Percentiles rank a stretch among this genome's conserved stretches.
phyloP scores from a whole-genome alignment of 371 early-diverging fungal species.

The Smittium culicis region DNA sequence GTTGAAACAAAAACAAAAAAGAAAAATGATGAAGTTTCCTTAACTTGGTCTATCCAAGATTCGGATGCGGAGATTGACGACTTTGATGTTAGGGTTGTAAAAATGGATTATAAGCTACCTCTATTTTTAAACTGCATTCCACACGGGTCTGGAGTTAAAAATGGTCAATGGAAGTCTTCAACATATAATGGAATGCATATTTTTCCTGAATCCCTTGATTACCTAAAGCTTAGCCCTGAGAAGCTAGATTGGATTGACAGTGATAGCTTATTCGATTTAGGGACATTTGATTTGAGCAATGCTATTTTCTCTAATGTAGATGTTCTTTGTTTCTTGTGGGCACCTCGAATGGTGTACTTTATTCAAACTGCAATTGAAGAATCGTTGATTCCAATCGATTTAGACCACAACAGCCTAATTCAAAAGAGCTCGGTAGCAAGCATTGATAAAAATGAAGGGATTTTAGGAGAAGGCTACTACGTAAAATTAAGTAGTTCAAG shows the following conservation, averaged over 20 bases:
- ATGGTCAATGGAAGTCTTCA: background rate
- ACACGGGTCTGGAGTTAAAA: background rate
- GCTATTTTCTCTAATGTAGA: conserved; percentile 25
- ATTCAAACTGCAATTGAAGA: conserved; percentile 11
- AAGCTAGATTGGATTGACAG: conserved; percentile 19
- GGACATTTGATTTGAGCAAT: conserved; percentile 22
- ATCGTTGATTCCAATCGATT: background rate
- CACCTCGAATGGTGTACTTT: conserved; percentile 34
- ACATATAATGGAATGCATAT: conserved; percentile 22
- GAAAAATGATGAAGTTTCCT: conserved; percentile 10
- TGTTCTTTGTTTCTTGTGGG: conserved; percentile 30
- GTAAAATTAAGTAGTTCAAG: background rate
- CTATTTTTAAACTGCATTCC: conserved; percentile 21
- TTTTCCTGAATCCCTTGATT: conserved; percentile 10
- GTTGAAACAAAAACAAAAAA: background rate
- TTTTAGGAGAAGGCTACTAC: background rate
- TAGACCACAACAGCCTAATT: background rate
- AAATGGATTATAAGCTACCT: conserved; percentile 26
- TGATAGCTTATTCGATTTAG: conserved; percentile 24
- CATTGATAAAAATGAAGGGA: background rate
- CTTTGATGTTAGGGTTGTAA: conserved; percentile 27
- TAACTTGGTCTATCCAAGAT: conserved; percentile 33
- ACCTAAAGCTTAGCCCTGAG: conserved; percentile 13
- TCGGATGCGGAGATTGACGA: conserved; percentile 31
- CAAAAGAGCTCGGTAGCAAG: conserved; percentile 19